A percentile compares a stretch with the other conserved stretches of the same genome.
These are phyloP conservation scores for Scutellaria galericulata DNA, from an alignment of 257 asterid species.

Conservation along the genomic window DNA sequence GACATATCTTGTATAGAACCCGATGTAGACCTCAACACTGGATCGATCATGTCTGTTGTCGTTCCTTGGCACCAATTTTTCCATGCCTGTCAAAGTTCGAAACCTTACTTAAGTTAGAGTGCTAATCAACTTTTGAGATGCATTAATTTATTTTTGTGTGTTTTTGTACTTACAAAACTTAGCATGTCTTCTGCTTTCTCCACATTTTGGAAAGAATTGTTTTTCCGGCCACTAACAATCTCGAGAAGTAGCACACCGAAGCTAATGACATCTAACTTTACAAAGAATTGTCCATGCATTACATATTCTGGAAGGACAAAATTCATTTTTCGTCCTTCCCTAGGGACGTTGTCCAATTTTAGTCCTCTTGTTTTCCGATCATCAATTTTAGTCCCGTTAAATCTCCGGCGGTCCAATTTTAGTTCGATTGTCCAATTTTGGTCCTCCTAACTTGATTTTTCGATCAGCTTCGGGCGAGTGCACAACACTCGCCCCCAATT, in stretches of 20 bases:
- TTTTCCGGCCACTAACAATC: slow-evolving; percentile 32
- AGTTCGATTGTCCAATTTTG: too few species aligned
- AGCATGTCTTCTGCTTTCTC: slow-evolving; percentile 21
- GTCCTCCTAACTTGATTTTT: too few species aligned
- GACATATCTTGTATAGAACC: slow-evolving; percentile 6
- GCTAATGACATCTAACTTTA: slow-evolving; percentile 38
- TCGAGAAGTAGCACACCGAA: slow-evolving; percentile 40
- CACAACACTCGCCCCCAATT: too few species aligned
- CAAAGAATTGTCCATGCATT: slow-evolving; percentile 26
- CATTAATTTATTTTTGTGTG: background rate
- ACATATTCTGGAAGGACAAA: too few species aligned
- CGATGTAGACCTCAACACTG: slow-evolving; percentile 8
- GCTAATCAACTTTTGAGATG: background rate
- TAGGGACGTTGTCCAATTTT: too few species aligned
- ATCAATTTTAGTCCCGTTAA: too few species aligned
- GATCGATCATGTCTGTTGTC: slow-evolving; percentile 26
- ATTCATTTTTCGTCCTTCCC: too few species aligned
- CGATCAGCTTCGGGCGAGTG: too few species aligned
- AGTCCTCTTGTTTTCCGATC: too few species aligned
- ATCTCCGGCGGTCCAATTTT: too few species aligned
- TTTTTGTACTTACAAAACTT: slow-evolving; percentile 16
- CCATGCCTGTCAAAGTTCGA: slow-evolving; percentile 31
- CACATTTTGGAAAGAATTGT: background rate
- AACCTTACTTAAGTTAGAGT: too few species aligned
- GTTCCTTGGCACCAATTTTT: slow-evolving; percentile 32